Evolutionary conservation across 768 basidiomycete genomes (phyloP).

Genomic region (Mycena polygramma): DNA sequence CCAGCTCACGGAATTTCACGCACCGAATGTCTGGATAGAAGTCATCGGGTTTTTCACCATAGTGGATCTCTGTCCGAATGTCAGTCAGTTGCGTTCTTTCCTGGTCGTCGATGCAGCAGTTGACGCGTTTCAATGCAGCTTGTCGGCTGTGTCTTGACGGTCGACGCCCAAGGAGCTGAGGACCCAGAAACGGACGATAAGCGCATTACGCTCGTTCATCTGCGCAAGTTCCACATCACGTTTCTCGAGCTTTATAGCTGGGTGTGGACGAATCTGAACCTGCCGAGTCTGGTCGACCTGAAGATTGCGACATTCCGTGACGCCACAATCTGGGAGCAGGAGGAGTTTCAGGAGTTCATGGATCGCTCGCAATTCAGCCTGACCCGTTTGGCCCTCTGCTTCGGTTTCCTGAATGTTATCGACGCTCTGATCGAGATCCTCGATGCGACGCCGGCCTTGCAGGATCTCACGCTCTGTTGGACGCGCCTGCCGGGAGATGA

Average conservation of each 20-base stretch:
- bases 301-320: slow-evolving; percentile 15
- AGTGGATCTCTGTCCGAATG: background rate
- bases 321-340: background rate
- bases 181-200: background rate
- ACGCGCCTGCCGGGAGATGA: background rate
- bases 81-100: slow-evolving; percentile 6
- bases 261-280: slow-evolving; percentile 2
- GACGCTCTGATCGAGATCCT: slow-evolving; percentile 1
- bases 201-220: background rate
- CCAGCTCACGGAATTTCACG: slow-evolving; percentile 13
- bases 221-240: slow-evolving; percentile 10
- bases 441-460: background rate
- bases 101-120: background rate
- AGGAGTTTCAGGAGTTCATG: slow-evolving; percentile 7
- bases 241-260: slow-evolving; percentile 16
- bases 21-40: slow-evolving; percentile 11
- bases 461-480: slow-evolving; percentile 8
- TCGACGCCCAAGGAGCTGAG: slow-evolving; percentile 1
- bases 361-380: background rate
- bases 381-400: background rate
- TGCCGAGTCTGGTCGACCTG: slow-evolving; percentile 6
- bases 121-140: background rate
- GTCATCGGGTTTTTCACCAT: slow-evolving; percentile 5
- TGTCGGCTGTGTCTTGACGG: background rate
- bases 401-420: background rate